These are phyloP conservation scores for Leccinum aurantiacum DNA, from an alignment of 768 basidiomycete genomes.

Conservation along the genomic window DNA sequence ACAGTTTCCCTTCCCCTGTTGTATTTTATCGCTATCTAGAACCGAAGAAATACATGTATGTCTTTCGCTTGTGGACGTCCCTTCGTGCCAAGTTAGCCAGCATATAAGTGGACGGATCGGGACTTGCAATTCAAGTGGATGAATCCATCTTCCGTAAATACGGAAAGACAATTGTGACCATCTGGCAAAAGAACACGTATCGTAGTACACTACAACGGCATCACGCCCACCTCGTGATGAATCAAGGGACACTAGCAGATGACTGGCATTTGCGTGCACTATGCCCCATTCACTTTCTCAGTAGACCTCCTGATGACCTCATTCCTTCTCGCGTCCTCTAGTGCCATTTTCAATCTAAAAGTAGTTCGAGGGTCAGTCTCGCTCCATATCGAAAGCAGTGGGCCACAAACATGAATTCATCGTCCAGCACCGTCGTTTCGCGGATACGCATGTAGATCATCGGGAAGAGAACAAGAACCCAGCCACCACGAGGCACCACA, in stretches of 20 bases:
- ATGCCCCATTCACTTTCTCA: not conserved
- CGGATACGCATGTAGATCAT: slow-evolving; percentile 70
- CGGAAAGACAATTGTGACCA: no score
- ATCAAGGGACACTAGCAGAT: not conserved
- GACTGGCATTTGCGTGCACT: not conserved
- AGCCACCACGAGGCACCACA: slow-evolving; percentile 63
- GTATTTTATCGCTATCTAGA: no score
- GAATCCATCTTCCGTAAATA: no score
- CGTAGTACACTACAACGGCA: not conserved
- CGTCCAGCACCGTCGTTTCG: slow-evolving; percentile 52
- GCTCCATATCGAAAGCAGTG: not conserved
- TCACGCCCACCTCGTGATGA: not conserved
- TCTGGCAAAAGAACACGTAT: no score
- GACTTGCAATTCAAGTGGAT: no score
- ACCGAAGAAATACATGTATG: no score
- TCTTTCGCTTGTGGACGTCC: not conserved
- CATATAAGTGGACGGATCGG: no score
- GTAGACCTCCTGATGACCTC: not conserved
- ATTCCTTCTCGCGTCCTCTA: not conserved
- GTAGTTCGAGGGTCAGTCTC: not conserved
- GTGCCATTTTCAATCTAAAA: slow-evolving; percentile 7
- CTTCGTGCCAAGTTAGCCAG: no score
- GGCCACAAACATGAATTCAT: slow-evolving; percentile 52
- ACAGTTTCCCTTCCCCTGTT: no score
- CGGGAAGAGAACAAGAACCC: slow-evolving; percentile 67